Evolutionary conservation across 2,329 filamentous ascomycete species (phyloP).

Genomic region (Pseudogymnoascus destructans): DNA sequence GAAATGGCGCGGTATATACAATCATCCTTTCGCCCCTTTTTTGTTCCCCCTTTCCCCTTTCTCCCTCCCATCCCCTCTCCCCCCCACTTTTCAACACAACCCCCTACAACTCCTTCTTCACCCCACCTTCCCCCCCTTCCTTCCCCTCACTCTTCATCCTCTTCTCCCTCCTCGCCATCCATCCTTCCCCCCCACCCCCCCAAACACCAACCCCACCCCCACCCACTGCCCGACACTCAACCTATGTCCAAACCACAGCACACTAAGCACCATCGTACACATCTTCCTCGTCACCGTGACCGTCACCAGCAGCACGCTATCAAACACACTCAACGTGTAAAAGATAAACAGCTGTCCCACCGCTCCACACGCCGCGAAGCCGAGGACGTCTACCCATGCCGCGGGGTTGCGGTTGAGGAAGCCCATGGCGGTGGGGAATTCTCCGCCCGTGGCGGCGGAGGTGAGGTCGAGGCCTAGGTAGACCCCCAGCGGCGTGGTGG

Average conservation of each 20-base stretch:
- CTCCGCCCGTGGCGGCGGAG: constrained; percentile 46
- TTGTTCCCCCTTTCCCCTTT: too few relatives aligned
- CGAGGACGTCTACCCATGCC: constrained; percentile 77
- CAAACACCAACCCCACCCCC: constrained; percentile 85
- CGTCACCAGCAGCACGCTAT: constrained; percentile 80
- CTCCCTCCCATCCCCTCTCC: too few relatives aligned
- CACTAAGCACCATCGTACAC: constrained; percentile 96
- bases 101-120: background rate
- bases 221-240: constrained; percentile 85
- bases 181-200: constrained; percentile 86
- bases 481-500: constrained; percentile 48
- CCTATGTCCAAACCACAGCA: constrained; percentile 84
- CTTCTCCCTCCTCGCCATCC: constrained; percentile 73
- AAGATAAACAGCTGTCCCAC: constrained; percentile 96
- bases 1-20: background rate
- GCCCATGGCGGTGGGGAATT: constrained; percentile 63
- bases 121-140: too few relatives aligned
- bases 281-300: constrained; percentile 98
- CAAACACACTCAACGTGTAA: constrained; percentile 87
- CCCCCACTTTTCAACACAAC: background rate
- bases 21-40: background rate
- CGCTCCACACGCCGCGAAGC: constrained; percentile 80
- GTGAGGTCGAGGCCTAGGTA: constrained; percentile 55
- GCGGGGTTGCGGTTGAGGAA: constrained; percentile 71
- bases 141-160: constrained; percentile 50